These are phyloP conservation scores for Corymbia citriodora DNA, from an alignment of 441 rosid genomes.

Conservation along the genomic window DNA sequence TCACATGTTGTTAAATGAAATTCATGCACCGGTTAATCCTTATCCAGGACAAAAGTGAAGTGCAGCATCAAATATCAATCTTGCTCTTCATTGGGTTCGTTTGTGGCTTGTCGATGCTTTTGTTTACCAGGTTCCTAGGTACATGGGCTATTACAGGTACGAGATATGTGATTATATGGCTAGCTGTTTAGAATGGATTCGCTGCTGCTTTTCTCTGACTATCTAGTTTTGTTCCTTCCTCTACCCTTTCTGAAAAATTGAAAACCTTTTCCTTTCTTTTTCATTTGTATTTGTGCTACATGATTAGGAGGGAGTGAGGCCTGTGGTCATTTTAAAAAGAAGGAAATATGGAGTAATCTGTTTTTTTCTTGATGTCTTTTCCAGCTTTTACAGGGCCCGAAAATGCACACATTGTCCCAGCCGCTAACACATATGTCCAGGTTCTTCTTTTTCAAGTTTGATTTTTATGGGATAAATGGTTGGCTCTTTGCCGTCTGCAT, in stretches of 20 bases:
- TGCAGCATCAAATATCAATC: constrained; percentile 12
- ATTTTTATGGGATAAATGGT: not conserved
- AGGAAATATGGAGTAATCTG: not conserved
- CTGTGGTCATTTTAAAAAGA: not conserved
- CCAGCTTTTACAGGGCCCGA: constrained; percentile 6
- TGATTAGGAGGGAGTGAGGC: not conserved
- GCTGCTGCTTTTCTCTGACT: not conserved
- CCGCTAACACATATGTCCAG: constrained; percentile 8
- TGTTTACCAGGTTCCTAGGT: constrained; percentile 3
- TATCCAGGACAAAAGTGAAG: constrained; percentile 3
- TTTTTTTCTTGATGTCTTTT: not conserved
- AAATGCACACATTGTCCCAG: constrained; percentile 3
- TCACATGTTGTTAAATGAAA: not conserved
- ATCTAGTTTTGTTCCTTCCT: not conserved
- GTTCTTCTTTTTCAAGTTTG: not conserved
- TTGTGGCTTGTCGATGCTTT: constrained; percentile 4
- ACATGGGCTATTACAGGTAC: constrained; percentile 4
- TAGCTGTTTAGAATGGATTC: not conserved
- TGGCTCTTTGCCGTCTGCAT: not conserved
- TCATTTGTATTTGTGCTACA: not conserved
- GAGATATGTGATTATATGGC: not conserved
- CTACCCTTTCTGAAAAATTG: not conserved
- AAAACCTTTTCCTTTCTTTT: not conserved
- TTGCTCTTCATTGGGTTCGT: constrained; percentile 8
- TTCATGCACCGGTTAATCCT: not conserved